Evolutionary conservation across 2,329 filamentous ascomycete species (phyloP).

Genomic region (Cadophora malorum): DNA sequence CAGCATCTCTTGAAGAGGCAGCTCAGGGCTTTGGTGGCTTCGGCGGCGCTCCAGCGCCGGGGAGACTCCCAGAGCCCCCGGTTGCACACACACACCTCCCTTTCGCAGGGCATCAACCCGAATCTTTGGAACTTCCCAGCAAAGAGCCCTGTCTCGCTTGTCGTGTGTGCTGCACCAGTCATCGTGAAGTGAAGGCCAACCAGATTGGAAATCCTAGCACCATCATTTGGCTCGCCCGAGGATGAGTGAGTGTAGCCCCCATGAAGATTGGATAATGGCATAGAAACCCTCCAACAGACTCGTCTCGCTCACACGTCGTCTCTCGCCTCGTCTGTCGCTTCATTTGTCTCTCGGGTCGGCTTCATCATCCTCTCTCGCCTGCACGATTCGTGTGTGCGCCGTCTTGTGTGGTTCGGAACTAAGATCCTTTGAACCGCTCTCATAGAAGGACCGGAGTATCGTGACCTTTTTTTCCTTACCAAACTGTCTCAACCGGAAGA

Average conservation of each 20-base stretch:
- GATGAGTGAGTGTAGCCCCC: neutral
- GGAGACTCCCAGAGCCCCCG: constrained; percentile 14
- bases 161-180: neutral
- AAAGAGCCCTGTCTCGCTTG: constrained; percentile 23
- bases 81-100: constrained; percentile 24
- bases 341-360: constrained; percentile 8
- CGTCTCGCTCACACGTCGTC: constrained; percentile 10
- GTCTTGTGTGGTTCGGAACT: neutral
- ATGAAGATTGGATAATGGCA: constrained; percentile 9
- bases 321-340: constrained; percentile 2
- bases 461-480: neutral
- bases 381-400: neutral
- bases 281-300: neutral
- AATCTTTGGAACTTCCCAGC: constrained; percentile 31
- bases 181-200: constrained; percentile 17
- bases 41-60: neutral
- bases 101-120: constrained; percentile 34
- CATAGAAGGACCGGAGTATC: neutral
- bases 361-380: constrained; percentile 2
- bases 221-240: constrained; percentile 11
- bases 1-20: constrained; percentile 14
- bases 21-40: constrained; percentile 2
- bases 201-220: constrained; percentile 21
- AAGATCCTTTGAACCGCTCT: constrained; percentile 12
- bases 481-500: constrained; percentile 11